phyloP scores from a whole-genome alignment of 352 stramenopile species.

The Pythium volutum region DNA sequence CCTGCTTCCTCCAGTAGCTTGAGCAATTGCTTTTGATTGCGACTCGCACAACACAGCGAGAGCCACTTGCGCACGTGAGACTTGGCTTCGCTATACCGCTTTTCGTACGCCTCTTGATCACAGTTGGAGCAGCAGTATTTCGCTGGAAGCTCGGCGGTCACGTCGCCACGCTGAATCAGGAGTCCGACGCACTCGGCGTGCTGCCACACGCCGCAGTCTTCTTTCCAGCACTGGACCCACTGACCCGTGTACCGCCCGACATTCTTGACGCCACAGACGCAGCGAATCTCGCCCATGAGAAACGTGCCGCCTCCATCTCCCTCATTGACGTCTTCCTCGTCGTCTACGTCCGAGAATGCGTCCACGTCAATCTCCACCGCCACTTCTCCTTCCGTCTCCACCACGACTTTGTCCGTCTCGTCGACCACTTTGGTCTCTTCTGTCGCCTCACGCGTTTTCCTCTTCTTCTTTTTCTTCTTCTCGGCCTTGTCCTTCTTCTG shows the following conservation, averaged over 20 bases:
- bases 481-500: neutral
- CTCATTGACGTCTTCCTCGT: constrained; percentile 10
- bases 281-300: constrained; percentile 49
- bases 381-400: constrained; percentile 1
- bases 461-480: neutral
- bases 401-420: neutral
- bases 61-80: constrained; percentile 47
- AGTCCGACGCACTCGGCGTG: constrained; percentile 71
- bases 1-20: constrained; percentile 30
- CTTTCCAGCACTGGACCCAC: constrained; percentile 68
- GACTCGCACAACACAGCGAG: constrained; percentile 64
- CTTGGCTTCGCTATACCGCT: constrained; percentile 29
- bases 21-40: constrained; percentile 50
- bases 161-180: constrained; percentile 18
- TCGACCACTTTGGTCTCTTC: neutral
- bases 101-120: constrained; percentile 32
- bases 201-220: constrained; percentile 63
- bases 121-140: constrained; percentile 53
- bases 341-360: neutral
- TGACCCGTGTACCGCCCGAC: constrained; percentile 52
- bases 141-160: neutral
- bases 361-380: constrained; percentile 13
- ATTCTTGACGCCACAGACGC: constrained; percentile 44
- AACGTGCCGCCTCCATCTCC: constrained; percentile 24
- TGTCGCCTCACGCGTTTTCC: neutral